Evolutionary conservation across 2,329 filamentous ascomycete species (phyloP).

Genomic region (Trichoderma cornu-damae): DNA sequence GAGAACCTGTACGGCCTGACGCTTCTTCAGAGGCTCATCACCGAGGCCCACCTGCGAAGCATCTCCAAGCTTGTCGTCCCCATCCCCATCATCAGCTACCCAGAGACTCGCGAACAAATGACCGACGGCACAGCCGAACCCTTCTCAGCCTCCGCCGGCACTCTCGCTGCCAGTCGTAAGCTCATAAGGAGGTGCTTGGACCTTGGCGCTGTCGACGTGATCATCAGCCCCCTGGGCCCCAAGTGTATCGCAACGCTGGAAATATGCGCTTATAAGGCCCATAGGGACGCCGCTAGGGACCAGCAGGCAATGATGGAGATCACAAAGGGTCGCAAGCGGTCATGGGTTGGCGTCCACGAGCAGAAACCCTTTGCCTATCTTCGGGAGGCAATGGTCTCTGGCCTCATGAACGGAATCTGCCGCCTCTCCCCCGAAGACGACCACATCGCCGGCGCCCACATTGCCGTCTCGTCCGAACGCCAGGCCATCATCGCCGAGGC

Average conservation of each 20-base stretch:
- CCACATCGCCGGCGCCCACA: conserved; percentile 57
- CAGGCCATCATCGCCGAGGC: conserved; percentile 61
- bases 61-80: conserved; percentile 53
- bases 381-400: conserved; percentile 88
- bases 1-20: conserved; percentile 52
- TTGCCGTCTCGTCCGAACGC: conserved; percentile 62
- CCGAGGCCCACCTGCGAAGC: conserved; percentile 52
- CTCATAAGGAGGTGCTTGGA: conserved; percentile 71
- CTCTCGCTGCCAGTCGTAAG: conserved; percentile 31
- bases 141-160: conserved; percentile 24
- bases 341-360: conserved; percentile 84
- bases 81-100: conserved; percentile 46
- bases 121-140: conserved; percentile 38
- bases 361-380: conserved; percentile 84
- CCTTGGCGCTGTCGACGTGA: conserved; percentile 78
- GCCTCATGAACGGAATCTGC: conserved; percentile 84
- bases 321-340: conserved; percentile 73
- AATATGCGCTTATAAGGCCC: conserved; percentile 77
- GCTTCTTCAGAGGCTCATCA: conserved; percentile 52
- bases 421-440: conserved; percentile 60
- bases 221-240: conserved; percentile 70
- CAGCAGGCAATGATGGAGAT: conserved; percentile 66
- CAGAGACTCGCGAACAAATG: conserved; percentile 31
- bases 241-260: conserved; percentile 71
- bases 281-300: conserved; percentile 69